phyloP scores from a whole-genome alignment of 768 basidiomycete genomes.

The Tulasnella sp. region DNA sequence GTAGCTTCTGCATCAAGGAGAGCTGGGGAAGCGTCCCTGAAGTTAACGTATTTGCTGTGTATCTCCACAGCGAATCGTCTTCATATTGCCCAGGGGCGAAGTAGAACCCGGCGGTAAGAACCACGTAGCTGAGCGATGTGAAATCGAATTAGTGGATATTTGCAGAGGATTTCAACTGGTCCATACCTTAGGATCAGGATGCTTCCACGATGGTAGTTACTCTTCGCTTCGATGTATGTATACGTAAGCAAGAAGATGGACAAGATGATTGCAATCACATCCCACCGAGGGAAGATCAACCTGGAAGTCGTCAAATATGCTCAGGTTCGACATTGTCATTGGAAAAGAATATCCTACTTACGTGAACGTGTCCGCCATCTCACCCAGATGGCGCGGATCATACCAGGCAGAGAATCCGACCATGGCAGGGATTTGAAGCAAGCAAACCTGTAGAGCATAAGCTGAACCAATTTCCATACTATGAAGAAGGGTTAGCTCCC shows the following conservation, averaged over 20 bases:
- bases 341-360: constrained; percentile 37
- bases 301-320: no score
- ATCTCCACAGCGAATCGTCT: no score
- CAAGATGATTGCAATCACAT: constrained; percentile 85
- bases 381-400: constrained; percentile 71
- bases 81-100: constrained; percentile 75
- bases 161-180: not conserved
- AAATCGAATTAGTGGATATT: not conserved
- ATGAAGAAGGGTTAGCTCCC: no score
- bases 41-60: no score
- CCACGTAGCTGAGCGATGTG: constrained; percentile 58
- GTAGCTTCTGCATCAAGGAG: no score
- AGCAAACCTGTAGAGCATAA: constrained; percentile 94
- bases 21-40: no score
- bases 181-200: constrained; percentile 82
- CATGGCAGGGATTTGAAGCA: constrained; percentile 97
- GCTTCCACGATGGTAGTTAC: constrained; percentile 94
- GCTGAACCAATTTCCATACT: constrained; percentile 99
- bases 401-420: constrained; percentile 97
- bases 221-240: constrained; percentile 97
- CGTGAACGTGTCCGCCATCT: constrained; percentile 86
- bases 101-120: constrained; percentile 84
- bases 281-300: constrained; percentile 97
- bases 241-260: constrained; percentile 98
- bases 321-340: no score